Base-by-base conservation (phyloP, 208 protist species). In the Acanthamoeba triangularis region DNA sequence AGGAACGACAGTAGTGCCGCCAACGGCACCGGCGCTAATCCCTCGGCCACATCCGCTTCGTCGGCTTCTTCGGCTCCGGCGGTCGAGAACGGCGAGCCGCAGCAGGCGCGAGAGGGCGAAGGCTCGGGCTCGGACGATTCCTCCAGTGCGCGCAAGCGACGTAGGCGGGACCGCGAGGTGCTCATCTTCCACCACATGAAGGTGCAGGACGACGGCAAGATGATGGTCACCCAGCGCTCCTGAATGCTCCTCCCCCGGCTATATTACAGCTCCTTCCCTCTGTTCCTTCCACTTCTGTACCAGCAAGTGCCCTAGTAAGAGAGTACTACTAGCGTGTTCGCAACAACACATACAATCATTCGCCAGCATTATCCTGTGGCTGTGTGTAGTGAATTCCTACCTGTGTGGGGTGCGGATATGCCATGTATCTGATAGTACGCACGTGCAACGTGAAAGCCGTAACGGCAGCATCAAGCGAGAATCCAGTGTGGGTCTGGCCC, bases 141-240 rank as follows among this genome's bases (percentile, higher is more conserved):
- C 10, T 80, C 72, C 18, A 6, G 35, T 23, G 2, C 14, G 10
- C 72, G 72, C 18, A 80, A 80, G 37, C 72, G 72, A 33, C 72
- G 72, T 11, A 1, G 72, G 10, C 72, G 72, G 37, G 72, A 80
- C 72, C 72, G 72, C 14, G 72, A 80, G 35, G 72, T 80, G 30
- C 72, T 80, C 37, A 80, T 80, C 30, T 80, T 80, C 72, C 72
- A 80, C 72, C 72, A 80, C 72, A 80, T 80, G 72, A 80, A 80
- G 37, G 72, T 80, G 10, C 72, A 80, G 33, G 72, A 80, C 25
- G 72, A 80, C 33, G 72, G 72, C 72, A 80, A 80, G 72, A 80
- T 80, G 72, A 80, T 80, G 72, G 37, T 80, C 18, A 28, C 37
- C 14, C 72, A 80, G 33, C 72, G 72, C n/a, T 49, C 35, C 30